Conservation (phyloP, 2,329 filamentous ascomycete genomes). For the Fusarium sp. region DNA sequence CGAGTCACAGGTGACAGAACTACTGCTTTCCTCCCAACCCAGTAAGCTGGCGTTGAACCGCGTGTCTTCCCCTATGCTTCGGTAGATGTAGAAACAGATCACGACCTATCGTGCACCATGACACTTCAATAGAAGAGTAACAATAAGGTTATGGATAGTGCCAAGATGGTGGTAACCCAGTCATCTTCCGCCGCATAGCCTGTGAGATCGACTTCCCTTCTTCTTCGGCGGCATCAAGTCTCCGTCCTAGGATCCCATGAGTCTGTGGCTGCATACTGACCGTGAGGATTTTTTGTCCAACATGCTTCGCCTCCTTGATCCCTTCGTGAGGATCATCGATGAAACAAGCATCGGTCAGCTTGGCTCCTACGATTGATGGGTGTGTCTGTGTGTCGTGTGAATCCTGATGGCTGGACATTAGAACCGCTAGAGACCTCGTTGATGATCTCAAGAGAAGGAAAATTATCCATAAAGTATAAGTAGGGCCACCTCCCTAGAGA, state of each 20-base stretch:
- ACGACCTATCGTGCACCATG: neutral
- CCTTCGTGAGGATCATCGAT: neutral
- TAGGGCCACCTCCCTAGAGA: too few relatives aligned
- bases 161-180: neutral
- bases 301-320: neutral
- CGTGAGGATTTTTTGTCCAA: neutral
- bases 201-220: neutral
- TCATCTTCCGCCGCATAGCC: neutral
- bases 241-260: neutral
- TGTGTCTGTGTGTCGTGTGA: neutral
- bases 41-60: neutral
- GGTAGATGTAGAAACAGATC: neutral
- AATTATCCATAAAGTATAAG: neutral
- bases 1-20: neutral
- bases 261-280: neutral
- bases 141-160: neutral
- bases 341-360: neutral
- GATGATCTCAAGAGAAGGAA: neutral
- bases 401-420: fast-evolving
- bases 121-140: neutral
- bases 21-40: neutral
- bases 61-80: neutral
- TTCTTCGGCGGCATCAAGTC: neutral
- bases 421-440: neutral
- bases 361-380: neutral